Evolutionary conservation across 176 grass and related monocot genomes (phyloP), one percentile per base, ranked within the genome.

Genomic region (Triticum turgidum): DNA sequence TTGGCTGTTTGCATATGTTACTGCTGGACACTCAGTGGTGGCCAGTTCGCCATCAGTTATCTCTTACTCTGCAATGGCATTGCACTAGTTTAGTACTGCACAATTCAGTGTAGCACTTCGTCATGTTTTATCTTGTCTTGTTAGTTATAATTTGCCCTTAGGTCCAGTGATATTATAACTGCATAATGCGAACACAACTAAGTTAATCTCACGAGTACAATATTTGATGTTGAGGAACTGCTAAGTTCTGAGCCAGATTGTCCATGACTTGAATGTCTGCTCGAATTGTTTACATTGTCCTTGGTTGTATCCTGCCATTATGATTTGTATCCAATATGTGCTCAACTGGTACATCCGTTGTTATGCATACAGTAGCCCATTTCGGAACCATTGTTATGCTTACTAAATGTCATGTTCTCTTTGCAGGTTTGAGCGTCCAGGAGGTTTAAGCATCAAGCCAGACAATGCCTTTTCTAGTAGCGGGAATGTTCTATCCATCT

Each of bases 391-490:
- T 27, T 42, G 2, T 33, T 33, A 68, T 61, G 49, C 24, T 44
- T 33, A 61, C 56, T 30, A 63, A 73, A 35, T 79, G 0, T 15
- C 0, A 9, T 6, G 22, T 29, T 54, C 20, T 41, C 45, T 65
- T 79, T 77, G 32, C 81, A 95, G 91, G 93, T 86, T 88, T 95
- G 85, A 95, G 35, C 11, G 86, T 95, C 59, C 80, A 93, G 82
- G 93, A 95, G 82, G 85, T 93, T 41, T 95, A 66, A 91, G 81
- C 39, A 41, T 78, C 41, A 73, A 65, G 33, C 24, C 80, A 64
- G 66, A 42, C 12, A 14, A 24, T 29, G 24, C 65, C 59, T 9
- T 72, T n/a, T 79, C 73, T 11, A 21, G 22, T 13, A 34, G 54
- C 1, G 41, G 42, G 14, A 51, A 29, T n/a, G 65, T 25, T 83